These are phyloP conservation scores for Aspergillus fumigatus DNA, from an alignment of 2,329 filamentous ascomycete species.

Conservation along the genomic window DNA sequence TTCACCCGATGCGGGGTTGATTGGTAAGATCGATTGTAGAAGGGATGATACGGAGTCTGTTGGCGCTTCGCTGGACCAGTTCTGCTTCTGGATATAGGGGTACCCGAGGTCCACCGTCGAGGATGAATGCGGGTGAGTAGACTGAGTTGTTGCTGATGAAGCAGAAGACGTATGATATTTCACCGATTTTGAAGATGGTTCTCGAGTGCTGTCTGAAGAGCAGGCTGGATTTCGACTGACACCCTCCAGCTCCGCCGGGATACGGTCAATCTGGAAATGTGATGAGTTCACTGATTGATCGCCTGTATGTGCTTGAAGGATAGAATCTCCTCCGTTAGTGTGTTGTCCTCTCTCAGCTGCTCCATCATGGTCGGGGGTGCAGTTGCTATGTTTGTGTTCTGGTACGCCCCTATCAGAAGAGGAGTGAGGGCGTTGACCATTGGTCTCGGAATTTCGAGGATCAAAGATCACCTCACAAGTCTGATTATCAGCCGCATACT, in stretches of 20 bases:
- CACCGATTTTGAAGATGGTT: slow-evolving; percentile 4
- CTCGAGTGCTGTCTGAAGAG: slow-evolving; percentile 9
- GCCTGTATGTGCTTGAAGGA: slow-evolving; percentile 6
- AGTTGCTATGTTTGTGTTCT: not conserved
- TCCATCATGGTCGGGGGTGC: slow-evolving; percentile 1
- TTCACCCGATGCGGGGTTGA: slow-evolving; percentile 25
- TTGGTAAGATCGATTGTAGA: slow-evolving; percentile 28
- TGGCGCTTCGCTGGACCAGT: slow-evolving; percentile 9
- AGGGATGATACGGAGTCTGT: slow-evolving; percentile 20
- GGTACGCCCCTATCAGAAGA: not conserved
- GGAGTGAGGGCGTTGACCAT: not conserved
- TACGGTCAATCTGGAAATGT: slow-evolving; percentile 2
- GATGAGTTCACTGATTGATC: slow-evolving; percentile 4
- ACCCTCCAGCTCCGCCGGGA: slow-evolving; percentile 21
- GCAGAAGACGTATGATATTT: slow-evolving; percentile 12
- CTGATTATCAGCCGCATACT: not conserved
- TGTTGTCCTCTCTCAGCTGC: slow-evolving; percentile 18
- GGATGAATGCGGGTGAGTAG: slow-evolving; percentile 8
- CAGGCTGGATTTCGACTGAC: slow-evolving; percentile 19
- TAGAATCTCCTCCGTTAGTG: slow-evolving; percentile 7
- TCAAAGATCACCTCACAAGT: not conserved
- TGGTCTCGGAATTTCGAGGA: not conserved
- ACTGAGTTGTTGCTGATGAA: slow-evolving; percentile 11
- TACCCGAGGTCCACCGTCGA: slow-evolving; percentile 10
- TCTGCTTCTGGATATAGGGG: slow-evolving; percentile 9